These are phyloP conservation scores for Eustoma russellianum DNA, from an alignment of 257 asterid species.

Conservation along the genomic window DNA sequence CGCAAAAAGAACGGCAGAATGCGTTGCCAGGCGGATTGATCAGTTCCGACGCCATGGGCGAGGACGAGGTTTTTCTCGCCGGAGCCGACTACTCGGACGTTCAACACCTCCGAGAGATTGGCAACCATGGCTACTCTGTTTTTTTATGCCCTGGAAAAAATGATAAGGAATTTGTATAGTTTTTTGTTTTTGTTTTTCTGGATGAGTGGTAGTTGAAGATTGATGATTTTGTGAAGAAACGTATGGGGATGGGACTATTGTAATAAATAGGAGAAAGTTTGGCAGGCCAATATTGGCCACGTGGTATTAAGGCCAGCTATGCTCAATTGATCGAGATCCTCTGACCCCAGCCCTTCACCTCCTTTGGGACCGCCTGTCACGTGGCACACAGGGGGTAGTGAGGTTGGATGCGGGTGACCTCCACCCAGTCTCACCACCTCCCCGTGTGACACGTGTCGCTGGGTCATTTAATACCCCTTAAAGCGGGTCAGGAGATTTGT, in stretches of 20 bases:
- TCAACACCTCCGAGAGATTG: constrained; percentile 49
- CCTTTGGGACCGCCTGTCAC: too few species aligned
- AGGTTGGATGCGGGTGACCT: too few species aligned
- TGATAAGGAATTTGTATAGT: neutral
- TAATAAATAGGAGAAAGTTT: constrained; percentile 4
- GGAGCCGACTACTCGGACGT: constrained; percentile 72
- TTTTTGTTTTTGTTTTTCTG: neutral
- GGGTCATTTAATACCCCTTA: too few species aligned
- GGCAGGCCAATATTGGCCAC: too few species aligned
- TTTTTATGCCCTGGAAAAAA: too few species aligned
- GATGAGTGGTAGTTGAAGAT: neutral
- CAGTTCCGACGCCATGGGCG: constrained; percentile 93
- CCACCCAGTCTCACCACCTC: too few species aligned
- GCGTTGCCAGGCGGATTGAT: constrained; percentile 89
- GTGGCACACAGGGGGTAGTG: too few species aligned
- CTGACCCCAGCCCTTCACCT: too few species aligned
- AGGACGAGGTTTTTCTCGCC: constrained; percentile 60
- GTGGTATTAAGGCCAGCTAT: too few species aligned
- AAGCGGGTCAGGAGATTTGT: too few species aligned
- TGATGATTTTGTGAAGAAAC: neutral
- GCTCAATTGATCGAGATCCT: too few species aligned
- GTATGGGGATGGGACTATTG: neutral
- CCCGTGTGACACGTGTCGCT: too few species aligned
- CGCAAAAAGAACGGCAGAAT: constrained; percentile 61
- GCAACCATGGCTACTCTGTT: constrained; percentile 40